Conservation (phyloP, 805 yeast species). For the Clavispora santaluciae region DNA sequence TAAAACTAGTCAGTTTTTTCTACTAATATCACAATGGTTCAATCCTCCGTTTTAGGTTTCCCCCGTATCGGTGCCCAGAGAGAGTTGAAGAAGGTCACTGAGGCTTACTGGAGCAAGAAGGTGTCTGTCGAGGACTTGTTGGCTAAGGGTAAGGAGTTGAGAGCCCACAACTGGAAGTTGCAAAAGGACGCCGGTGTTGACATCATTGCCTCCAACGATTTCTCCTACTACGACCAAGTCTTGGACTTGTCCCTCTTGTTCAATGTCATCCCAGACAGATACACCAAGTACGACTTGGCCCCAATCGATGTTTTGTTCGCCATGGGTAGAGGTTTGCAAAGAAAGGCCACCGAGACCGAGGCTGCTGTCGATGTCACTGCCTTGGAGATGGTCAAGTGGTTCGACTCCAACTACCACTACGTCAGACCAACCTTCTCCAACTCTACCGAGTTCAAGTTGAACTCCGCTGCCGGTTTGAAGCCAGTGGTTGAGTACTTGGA, state of each 20-base stretch:
- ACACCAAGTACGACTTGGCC: constrained; percentile 84
- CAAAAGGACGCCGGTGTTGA: constrained; percentile 97
- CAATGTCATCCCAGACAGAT: constrained; percentile 96
- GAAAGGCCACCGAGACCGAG: constrained; percentile 81
- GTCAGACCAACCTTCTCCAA: constrained; percentile 98
- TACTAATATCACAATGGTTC: constrained; percentile 61
- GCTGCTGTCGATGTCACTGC: constrained; percentile 98
- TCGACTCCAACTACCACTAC: constrained; percentile 98
- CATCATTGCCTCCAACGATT: constrained; percentile 94
- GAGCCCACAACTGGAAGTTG: constrained; percentile 96
- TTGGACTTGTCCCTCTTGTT: constrained; percentile 87
- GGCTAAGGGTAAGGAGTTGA: constrained; percentile 90
- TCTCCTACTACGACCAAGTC: constrained; percentile 97
- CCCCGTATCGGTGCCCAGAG: constrained; percentile 99
- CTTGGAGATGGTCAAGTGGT: constrained; percentile 99
- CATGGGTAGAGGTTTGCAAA: constrained; percentile 99
- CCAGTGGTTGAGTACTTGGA: constrained; percentile 97
- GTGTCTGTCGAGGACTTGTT: constrained; percentile 79
- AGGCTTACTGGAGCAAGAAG: constrained; percentile 98
- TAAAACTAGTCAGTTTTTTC: not conserved
- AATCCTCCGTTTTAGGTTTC: constrained; percentile 97
- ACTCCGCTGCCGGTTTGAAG: constrained; percentile 66
- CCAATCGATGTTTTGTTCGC: constrained; percentile 93
- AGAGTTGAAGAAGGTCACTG: constrained; percentile 98
- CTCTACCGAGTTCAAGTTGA: constrained; percentile 92